phyloP scores from a whole-genome alignment of 495 filamentous ascomycete genomes.

The Aspergillus coremiiformis region DNA sequence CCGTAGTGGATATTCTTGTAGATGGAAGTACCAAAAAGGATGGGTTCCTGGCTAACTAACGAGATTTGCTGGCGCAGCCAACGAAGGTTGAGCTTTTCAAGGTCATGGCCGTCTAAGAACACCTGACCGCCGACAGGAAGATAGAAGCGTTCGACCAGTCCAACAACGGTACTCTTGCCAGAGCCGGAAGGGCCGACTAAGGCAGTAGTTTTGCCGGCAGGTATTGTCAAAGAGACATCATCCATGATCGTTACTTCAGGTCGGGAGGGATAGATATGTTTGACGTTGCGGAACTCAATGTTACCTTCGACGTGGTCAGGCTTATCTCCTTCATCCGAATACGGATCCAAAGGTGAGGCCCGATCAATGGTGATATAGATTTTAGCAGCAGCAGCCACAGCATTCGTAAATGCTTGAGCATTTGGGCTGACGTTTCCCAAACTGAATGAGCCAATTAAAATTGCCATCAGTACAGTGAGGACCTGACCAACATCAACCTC shows the following conservation, averaged over 20 bases:
- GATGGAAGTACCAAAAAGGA: slow-evolving; percentile 74
- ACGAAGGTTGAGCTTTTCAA: slow-evolving; percentile 72
- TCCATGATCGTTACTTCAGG: slow-evolving; percentile 84
- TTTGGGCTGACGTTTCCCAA: slow-evolving; percentile 86
- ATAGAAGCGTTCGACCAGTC: slow-evolving; percentile 89
- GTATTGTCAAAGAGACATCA: slow-evolving; percentile 67
- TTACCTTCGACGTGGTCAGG: slow-evolving; percentile 66
- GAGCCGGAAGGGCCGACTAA: slow-evolving; percentile 83
- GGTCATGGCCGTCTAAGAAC: slow-evolving; percentile 75
- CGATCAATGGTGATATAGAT: slow-evolving; percentile 92
- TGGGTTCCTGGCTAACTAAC: slow-evolving; percentile 73
- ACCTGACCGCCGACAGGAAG: slow-evolving; percentile 74
- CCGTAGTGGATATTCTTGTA: slow-evolving; percentile 81
- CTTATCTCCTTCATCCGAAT: slow-evolving; percentile 58
- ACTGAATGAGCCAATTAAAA: slow-evolving; percentile 87
- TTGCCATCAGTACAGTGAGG: slow-evolving; percentile 78
- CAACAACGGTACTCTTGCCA: slow-evolving; percentile 88
- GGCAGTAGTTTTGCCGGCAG: slow-evolving; percentile 80
- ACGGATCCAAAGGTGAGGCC: slow-evolving; percentile 77
- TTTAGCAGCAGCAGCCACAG: slow-evolving; percentile 76
- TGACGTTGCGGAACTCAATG: slow-evolving; percentile 76
- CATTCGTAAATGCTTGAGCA: slow-evolving; percentile 72
- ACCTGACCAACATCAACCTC: slow-evolving; percentile 47
- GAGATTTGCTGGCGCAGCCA: slow-evolving; percentile 91
- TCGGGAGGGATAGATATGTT: slow-evolving; percentile 89